Evolutionary conservation across 306 rosid genomes (phyloP), one percentile per base, ranked within the genome.

Genomic region (Fragaria ananassa): DNA sequence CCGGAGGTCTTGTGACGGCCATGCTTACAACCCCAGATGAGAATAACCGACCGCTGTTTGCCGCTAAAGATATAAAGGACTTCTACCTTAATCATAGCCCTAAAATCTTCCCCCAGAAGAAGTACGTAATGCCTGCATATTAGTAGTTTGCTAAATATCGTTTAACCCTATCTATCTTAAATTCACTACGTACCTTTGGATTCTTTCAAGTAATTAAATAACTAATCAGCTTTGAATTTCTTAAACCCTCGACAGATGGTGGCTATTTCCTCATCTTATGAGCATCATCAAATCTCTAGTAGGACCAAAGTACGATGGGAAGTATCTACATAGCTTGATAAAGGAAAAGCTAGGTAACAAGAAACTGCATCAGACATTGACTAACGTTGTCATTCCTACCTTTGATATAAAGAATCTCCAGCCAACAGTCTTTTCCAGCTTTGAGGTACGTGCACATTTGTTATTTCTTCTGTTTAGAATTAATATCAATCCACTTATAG

Each of bases 281-380:
- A 83, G 76, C 73, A 35, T 82, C 4, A 9, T 83, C 58, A 83
- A 69, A 68, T 72, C 85, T 21, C 72, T 88, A 45, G 1, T 49
- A 49, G 98, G 98, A 58, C 97, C 97, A 9, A 93, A 88, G 75
- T 93, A 93, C 53, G 82, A 88, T 25, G 98, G 97, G 7, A 81
- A 83, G 45, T 89, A 93, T 75, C 89, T 93, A 2, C 96, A 86
- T 41, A 51, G 8, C 1, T 78, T 91, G 1, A 79, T 91, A 0
- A 78, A 41, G 77, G 78, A 89, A 78, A 93, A 86, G 70, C 83
- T 93, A 10, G 93, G 96, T 5, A 79, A 87, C 2, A 86, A 71
- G 63, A 82, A 82, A 2, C 79, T 90, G 84, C 85, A 85, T 56
- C 80, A 93, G 34, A 83, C 94, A 0, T 70, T 90, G 80, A 89